Conservation (phyloP, 345 rosid genomes). For the Litchi chinensis region DNA sequence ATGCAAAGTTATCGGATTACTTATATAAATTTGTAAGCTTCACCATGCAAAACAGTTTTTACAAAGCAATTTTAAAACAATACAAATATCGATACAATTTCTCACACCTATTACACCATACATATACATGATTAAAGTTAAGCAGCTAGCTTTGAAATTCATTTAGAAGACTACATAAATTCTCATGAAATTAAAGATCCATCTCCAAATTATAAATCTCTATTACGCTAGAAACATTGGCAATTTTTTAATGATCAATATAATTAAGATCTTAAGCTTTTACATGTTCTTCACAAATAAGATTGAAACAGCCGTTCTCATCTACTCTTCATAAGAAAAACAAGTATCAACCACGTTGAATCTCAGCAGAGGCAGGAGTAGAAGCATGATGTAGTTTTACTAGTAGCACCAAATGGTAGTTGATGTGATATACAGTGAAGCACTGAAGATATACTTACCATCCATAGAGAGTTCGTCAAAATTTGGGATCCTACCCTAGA, state of each 20-base stretch:
- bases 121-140: neutral
- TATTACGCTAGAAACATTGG: neutral
- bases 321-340: constrained; percentile 1
- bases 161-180: neutral
- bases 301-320: neutral
- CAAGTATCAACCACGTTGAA: neutral
- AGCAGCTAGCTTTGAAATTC: constrained; percentile 7
- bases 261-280: neutral
- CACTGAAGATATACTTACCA: neutral
- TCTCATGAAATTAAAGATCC: neutral
- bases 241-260: neutral
- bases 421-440: neutral
- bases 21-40: neutral
- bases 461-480: neutral
- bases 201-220: neutral
- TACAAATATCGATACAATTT: neutral
- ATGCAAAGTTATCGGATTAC: neutral
- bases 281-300: neutral
- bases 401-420: neutral
- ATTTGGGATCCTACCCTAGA: neutral
- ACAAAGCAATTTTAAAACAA: neutral
- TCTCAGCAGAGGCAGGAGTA: neutral
- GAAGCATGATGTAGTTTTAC: neutral
- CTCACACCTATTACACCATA: neutral
- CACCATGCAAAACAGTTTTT: constrained; percentile 2